Percentiles rank a stretch among this genome's conserved stretches.
phyloP scores from a whole-genome alignment of 176 grass and related monocot genomes.

The bread wheat (Triticum aestivum) region IWGSC_CS_RefSeq_v2.1 NC_057796.1:350361529-350362028 shows the following conservation, averaged over 20 bases:
- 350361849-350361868: neutral
- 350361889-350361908: neutral
- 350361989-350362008: too few species aligned
- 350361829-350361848: neutral
- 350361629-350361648: neutral
- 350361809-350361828: constrained; percentile 29
- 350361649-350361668: constrained; percentile 8
- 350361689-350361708: neutral
- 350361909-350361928: neutral
- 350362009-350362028: too few species aligned
- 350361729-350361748: neutral
- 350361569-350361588: constrained; percentile 6
- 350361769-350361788: constrained; percentile 22
- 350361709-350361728: constrained; percentile 1
- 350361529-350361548: neutral
- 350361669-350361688: constrained; percentile 1
- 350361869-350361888: neutral
- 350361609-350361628: constrained; percentile 8
- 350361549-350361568: constrained; percentile 39
- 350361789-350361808: neutral
- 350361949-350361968: neutral
- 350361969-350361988: too few species aligned
- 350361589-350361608: constrained; percentile 7
- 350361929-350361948: neutral
- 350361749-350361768: constrained; percentile 24